Evolutionary conservation across 495 filamentous ascomycete genomes (phyloP), one percentile per base, ranked within the genome.

Genomic region (Annulohypoxylon nitens): DNA sequence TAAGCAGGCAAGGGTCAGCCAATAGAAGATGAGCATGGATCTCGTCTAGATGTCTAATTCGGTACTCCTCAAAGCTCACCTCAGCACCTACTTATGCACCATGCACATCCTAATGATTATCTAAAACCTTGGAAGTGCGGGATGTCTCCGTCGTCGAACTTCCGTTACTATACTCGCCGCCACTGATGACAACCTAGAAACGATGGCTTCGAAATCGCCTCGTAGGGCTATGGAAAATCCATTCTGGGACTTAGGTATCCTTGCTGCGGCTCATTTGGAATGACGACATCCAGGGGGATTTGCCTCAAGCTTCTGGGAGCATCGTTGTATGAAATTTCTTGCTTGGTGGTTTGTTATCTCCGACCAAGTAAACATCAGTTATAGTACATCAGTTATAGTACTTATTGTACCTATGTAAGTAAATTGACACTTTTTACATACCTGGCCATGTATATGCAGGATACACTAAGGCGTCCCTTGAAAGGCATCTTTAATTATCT

Each of bases 71-170:
- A 51, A 50, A 30, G 51, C 71, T 75, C 67, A 75, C 72, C 62
- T 75, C 58, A 75, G 72, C 72, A 75, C 72, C 67, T 75, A 75
- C 58, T 67, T 67, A 63, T 70, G 71, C 65, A 74, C 50, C 16
- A 64, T 73, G 64, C 51, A 53, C 60, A 73, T 54, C 64, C 61
- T 18, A 70, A 70, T 69, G 70, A 68, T 50, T 23, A 34, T 16
- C 26, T 34, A 33, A 47, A 47, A 47, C 16, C 43, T 47, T 47
- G 43, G 5, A 47, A 34, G 51, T 34, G 26, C 25, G 26, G 23
- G 51, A 55, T 55, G 25, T 16, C 12, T 55, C 26, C 26, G 26
- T 37, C 2, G 3, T 43, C 34, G 34, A 34, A 18, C 4, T 26
- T 14, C 8, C 20, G 33, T 51, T 25, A 0, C 12, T 41, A 48